Conservation (phyloP, 108 stramenopile species). For the Epithemia pelagica region DNA sequence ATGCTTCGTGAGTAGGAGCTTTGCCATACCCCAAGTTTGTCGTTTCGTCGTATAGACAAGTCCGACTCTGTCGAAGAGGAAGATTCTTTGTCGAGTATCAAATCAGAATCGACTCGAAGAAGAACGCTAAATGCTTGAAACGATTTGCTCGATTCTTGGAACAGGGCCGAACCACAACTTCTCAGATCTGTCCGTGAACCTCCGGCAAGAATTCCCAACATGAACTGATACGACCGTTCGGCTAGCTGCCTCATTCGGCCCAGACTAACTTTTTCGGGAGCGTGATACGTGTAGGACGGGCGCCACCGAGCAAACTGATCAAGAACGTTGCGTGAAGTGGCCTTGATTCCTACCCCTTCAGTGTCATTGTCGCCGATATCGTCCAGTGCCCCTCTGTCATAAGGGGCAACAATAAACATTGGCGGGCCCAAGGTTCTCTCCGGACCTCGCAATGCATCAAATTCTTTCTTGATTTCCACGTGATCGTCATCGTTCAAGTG, state of each 20-base stretch:
- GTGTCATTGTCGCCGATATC: not conserved
- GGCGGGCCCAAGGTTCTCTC: conserved; percentile 44
- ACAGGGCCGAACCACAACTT: conserved; percentile 44
- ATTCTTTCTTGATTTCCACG: conserved; percentile 46
- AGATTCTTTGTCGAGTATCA: conserved; percentile 52
- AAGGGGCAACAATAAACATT: conserved; percentile 79
- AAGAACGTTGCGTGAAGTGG: not conserved
- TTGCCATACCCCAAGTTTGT: conserved; percentile 11
- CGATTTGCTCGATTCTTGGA: conserved; percentile 57
- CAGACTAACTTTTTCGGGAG: conserved; percentile 70
- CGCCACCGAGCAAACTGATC: conserved; percentile 20
- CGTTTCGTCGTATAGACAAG: conserved; percentile 6
- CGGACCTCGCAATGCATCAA: conserved; percentile 53
- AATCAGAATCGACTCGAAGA: conserved; percentile 55
- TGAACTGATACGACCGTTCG: conserved; percentile 52
- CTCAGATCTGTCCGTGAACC: conserved; percentile 16
- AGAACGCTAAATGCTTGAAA: conserved; percentile 72
- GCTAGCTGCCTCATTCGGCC: conserved; percentile 56
- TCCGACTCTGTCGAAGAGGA: conserved; percentile 46
- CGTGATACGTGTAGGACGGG: conserved; percentile 37
- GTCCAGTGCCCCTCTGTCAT: conserved; percentile 21
- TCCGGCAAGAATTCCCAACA: conserved; percentile 27
- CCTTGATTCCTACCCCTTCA: not conserved
- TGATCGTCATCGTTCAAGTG: conserved; percentile 52
- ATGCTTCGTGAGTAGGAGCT: conserved; percentile 58